Evolutionary conservation across 1,139 yeast genomes (phyloP).

Genomic region (Trichomonascaceae sp.): DNA sequence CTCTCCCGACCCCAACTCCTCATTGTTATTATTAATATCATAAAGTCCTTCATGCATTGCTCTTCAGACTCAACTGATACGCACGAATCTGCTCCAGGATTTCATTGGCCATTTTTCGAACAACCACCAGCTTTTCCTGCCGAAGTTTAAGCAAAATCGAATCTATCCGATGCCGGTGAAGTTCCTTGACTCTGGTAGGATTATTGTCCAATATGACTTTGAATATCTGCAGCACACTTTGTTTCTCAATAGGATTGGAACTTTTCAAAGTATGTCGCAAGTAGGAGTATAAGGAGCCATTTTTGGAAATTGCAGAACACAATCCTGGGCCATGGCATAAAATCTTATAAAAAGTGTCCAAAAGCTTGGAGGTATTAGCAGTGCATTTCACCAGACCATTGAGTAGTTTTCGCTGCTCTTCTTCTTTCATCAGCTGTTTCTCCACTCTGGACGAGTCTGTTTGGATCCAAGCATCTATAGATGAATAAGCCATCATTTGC

Average conservation of each 20-base stretch:
- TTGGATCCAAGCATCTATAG: constrained; percentile 39
- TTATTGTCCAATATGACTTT: not conserved
- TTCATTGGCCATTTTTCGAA: constrained; percentile 19
- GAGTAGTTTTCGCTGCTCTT: constrained; percentile 14
- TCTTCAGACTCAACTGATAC: constrained; percentile 3
- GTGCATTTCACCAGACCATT: constrained; percentile 20
- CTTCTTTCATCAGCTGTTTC: constrained; percentile 17
- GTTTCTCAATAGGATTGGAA: constrained; percentile 1
- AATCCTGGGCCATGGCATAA: constrained; percentile 14
- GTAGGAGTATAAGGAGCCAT: not conserved
- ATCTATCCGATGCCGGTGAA: not conserved
- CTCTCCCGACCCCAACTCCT: too few relatives aligned
- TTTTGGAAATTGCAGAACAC: constrained; percentile 13
- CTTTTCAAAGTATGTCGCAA: not conserved
- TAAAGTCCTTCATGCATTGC: constrained; percentile 1
- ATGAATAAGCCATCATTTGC: constrained; percentile 64
- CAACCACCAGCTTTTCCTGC: constrained; percentile 13
- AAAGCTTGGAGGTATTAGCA: constrained; percentile 14
- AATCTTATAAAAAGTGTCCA: constrained; percentile 15
- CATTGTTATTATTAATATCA: not conserved
- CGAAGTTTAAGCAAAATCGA: not conserved
- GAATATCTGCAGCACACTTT: constrained; percentile 1
- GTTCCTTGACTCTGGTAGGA: not conserved
- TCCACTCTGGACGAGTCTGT: constrained; percentile 30
- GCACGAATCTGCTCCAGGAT: constrained; percentile 10